Evolutionary conservation across 495 filamentous ascomycete species (phyloP).

Genomic region (Hypoxylon fuscum): DNA sequence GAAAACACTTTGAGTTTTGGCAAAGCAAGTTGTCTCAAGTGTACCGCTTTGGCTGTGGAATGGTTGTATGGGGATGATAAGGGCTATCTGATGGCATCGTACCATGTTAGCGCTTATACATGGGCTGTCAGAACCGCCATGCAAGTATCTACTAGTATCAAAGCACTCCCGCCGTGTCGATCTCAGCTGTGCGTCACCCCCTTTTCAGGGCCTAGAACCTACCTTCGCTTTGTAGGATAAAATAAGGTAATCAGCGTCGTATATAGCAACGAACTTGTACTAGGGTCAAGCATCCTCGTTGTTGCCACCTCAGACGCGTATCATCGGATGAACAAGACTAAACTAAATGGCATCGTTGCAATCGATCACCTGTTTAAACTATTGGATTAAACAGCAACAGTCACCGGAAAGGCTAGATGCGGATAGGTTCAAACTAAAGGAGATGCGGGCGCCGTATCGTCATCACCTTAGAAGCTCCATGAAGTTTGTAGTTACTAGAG

Average conservation of each 20-base stretch:
- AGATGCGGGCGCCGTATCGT: not conserved
- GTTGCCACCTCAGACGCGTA: conserved; percentile 1
- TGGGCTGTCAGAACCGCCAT: not conserved
- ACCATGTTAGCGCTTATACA: conserved; percentile 8
- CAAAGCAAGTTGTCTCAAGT: not conserved
- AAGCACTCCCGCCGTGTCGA: conserved; percentile 16
- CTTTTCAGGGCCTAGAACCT: not conserved
- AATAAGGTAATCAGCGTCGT: not conserved
- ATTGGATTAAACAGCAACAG: not conserved
- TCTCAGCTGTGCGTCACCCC: conserved; percentile 20
- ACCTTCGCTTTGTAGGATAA: not conserved
- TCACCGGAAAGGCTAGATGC: not conserved
- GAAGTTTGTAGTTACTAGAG: not conserved
- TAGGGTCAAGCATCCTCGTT: not conserved
- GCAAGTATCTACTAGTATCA: conserved; percentile 6
- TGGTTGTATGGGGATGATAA: conserved; percentile 2
- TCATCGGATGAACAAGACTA: conserved; percentile 11
- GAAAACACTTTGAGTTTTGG: no score
- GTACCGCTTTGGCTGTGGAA: not conserved
- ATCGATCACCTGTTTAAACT: not conserved
- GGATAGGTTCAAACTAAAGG: no score
- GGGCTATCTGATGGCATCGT: conserved; percentile 5
- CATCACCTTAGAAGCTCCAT: conserved; percentile 2
- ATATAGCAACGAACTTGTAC: not conserved
- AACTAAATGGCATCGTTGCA: no score